Evolutionary conservation across 75 land plant species (phyloP).

Genomic region (Pseudotsuga menziesii): DNA sequence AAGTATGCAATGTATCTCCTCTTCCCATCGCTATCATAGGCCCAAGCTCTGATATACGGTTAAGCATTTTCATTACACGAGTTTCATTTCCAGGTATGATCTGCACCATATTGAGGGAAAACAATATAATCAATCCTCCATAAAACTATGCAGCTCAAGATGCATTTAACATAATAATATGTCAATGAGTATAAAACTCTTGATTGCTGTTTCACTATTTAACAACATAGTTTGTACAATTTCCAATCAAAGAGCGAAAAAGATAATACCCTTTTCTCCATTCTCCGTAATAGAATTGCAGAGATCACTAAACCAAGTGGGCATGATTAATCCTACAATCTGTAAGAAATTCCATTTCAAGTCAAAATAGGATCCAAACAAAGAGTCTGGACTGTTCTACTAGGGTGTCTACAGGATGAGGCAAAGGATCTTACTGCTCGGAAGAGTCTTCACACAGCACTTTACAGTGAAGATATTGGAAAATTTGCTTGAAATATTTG

Average conservation of each 20-base stretch:
- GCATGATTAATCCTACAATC: neutral
- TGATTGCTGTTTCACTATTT: neutral
- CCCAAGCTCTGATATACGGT: constrained; percentile 92
- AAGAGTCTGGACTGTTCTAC: neutral
- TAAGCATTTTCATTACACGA: constrained; percentile 94
- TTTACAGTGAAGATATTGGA: neutral
- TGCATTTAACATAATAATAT: neutral
- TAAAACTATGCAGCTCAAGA: neutral
- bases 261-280: neutral
- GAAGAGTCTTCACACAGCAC: neutral
- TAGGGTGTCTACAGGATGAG: neutral
- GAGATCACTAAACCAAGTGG: neutral
- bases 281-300: neutral
- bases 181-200: neutral
- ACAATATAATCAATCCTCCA: neutral
- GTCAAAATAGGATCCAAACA: neutral
- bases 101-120: constrained; percentile 23
- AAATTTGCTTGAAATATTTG: neutral
- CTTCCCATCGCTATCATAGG: constrained; percentile 83
- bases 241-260: neutral
- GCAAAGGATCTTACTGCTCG: neutral
- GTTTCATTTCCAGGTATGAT: constrained; percentile 98
- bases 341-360: neutral
- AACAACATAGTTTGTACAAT: neutral
- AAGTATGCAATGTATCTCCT: constrained; percentile 84